These are phyloP conservation scores for Eucalyptus pumila DNA, from an alignment of 345 rosid species.

Conservation along the genomic window DNA sequence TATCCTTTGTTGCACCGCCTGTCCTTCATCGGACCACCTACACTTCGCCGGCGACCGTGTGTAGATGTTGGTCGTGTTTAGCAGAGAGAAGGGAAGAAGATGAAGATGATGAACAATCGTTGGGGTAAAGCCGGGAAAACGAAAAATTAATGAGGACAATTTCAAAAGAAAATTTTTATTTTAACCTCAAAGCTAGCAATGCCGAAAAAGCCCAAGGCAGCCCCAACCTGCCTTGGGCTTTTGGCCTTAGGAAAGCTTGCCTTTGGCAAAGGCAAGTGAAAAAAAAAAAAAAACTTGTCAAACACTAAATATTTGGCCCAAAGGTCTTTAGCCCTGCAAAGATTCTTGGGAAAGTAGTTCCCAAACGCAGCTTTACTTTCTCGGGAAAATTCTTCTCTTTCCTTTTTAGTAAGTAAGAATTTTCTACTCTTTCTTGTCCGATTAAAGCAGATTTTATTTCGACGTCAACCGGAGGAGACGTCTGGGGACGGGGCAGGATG, in stretches of 20 bases:
- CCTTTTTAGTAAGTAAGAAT: not conserved
- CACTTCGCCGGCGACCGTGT: fast-evolving
- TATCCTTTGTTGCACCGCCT: fast-evolving
- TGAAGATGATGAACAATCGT: too few relatives aligned
- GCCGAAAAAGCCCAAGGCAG: fast-evolving
- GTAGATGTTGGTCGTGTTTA: fast-evolving
- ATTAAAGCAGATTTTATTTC: not conserved
- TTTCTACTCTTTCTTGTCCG: not conserved
- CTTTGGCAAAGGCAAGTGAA: too few relatives aligned
- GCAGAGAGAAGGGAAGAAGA: too few relatives aligned
- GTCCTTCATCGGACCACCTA: fast-evolving
- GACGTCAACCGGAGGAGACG: not conserved
- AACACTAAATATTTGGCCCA: too few relatives aligned
- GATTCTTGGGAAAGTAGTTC: fast-evolving
- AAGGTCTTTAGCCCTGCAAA: fast-evolving
- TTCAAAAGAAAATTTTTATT: fast-evolving
- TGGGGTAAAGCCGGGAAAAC: fast-evolving
- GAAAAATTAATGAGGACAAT: too few relatives aligned
- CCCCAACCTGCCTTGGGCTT: fast-evolving
- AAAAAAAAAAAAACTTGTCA: too few relatives aligned
- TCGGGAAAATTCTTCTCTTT: not conserved
- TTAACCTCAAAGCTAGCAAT: too few relatives aligned
- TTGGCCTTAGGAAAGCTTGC: fast-evolving
- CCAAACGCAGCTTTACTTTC: too few relatives aligned
- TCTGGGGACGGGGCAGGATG: not conserved